Base-by-base conservation (phyloP, 2,329 filamentous ascomycete species). In the Fusarium sarcochroum region DNA sequence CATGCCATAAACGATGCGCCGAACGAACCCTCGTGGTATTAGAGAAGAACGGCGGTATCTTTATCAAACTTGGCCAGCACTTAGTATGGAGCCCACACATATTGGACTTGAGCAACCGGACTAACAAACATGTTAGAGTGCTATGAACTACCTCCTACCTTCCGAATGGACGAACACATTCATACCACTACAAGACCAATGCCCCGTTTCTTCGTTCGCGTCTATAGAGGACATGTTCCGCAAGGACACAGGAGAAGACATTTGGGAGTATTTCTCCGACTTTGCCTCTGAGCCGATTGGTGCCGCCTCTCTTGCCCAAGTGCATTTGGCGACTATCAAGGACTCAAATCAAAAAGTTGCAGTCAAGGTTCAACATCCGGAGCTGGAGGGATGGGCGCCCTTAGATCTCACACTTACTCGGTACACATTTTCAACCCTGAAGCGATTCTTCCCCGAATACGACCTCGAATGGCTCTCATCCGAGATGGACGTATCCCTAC, bases 51-150 rank as follows among this genome's bases (percentile, higher is more conserved):
- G 96, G 97, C 25, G 97, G 95, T 27, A 97, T 99, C 68, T 99
- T 98, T 74, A 98, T 99, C 78, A 99, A 99, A 81, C 84, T 99
- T 38, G 96, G 96, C 9, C 96, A 99, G 75, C 96, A 99, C 80
- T 80, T 99, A 80, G 89, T 90, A 84, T 41, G 80, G 49, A 35
- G 25, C 21, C 32, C 10, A 21, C 48, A 34, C 21, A 15, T 17
- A 41, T 34, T 23, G 8, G 17, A 25, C 17, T 46, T 21, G 34
- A 45, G 21, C 21, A 48, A 45, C 34, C 25, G 20, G 37, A 47
- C 75, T 78, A 60, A 81, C 69, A 35, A 40, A 32, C 76, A 63
- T 37, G 13, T n/a, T 68, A 90, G 88, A 97, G 93, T 79, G 95
- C 93, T 68, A 93, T 98, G 92, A 97, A 96, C 76, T 98, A 98